A percentile compares a stretch with the other conserved stretches of the same genome.
Evolutionary conservation across 805 yeast species (phyloP).

Genomic region (Spathaspora passalidarum): DNA sequence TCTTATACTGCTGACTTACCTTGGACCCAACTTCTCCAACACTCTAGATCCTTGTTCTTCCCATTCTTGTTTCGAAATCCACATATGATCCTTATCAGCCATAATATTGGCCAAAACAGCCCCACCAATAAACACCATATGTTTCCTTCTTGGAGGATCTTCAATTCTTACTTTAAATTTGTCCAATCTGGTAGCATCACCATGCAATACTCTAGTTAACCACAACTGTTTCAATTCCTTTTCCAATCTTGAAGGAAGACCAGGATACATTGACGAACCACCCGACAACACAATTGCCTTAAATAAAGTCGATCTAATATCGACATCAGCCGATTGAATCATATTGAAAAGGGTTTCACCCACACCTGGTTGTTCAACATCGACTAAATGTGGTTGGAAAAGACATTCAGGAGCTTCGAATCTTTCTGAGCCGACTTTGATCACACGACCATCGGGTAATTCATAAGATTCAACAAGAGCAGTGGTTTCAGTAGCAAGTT

Average conservation of each 20-base stretch:
- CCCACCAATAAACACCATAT: conserved; percentile 98
- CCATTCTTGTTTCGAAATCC: conserved; percentile 97
- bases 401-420: conserved; percentile 96
- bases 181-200: conserved; percentile 80
- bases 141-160: conserved; percentile 98
- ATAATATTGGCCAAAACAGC: conserved; percentile 96
- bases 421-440: conserved; percentile 92
- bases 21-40: conserved; percentile 86
- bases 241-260: conserved; percentile 91
- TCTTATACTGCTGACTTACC: conserved; percentile 39
- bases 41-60: conserved; percentile 91
- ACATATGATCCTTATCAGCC: conserved; percentile 98
- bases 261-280: conserved; percentile 98
- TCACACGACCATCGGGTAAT: conserved; percentile 93
- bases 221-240: conserved; percentile 95
- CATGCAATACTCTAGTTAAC: conserved; percentile 83
- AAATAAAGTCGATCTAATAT: conserved; percentile 81
- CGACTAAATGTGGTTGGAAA: conserved; percentile 93
- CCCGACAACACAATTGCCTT: conserved; percentile 94
- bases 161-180: conserved; percentile 96
- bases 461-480: conserved; percentile 88
- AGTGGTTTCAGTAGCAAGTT: conserved; percentile 90
- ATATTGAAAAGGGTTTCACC: conserved; percentile 92
- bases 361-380: conserved; percentile 94
- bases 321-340: conserved; percentile 92